Evolutionary conservation across 805 yeast genomes (phyloP), one percentile per base, ranked within the genome.

Genomic region (Saccharomycopsis sp.): DNA sequence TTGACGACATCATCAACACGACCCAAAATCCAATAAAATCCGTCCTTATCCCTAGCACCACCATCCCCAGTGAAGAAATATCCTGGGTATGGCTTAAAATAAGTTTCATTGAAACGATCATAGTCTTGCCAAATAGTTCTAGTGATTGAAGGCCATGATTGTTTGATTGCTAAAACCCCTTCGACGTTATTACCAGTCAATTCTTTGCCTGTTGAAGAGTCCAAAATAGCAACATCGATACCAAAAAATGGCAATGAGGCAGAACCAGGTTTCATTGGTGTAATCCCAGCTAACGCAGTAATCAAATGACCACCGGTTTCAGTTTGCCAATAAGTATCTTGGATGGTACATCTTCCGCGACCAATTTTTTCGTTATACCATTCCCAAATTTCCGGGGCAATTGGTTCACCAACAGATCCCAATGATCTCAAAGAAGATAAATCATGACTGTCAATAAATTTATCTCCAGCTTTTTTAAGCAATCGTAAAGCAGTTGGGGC

Each of bases 321-420:
- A 3, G 95, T 85, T 69, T 83, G 89, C 94, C 94, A 85, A 70
- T 83, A 84, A 29, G 95, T 85, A 64, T 85, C 95, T 57, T 81
- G 71, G 51, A 85, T 76, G 60, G 83, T 81, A 56, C 84, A 75
- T 61, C 80, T 68, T 43, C 76, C 74, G 59, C 76, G 74, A 56
- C 90, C 93, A 56, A 83, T 75, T 54, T 73, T 69, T 52, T 79
- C 81, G 58, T 77, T 75, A 62, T 81, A 83, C 93, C 93, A 83
- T 60, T 82, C 87, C 93, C 93, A 83, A 51, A 83, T 81, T 57
- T 83, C 93, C 32, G 88, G 81, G 35, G 88, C 82, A 56, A 83
- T 83, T 54, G 93, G 93, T 62, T 83, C 93, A 66, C 93, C 93
- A 41, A 83, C 93, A 17, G 90, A 82, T 41, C 90, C 93, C 52